phyloP scores from a whole-genome alignment of 225 moss, liverwort and hornwort species.

The Pseudisothecium myosuroides region DNA sequence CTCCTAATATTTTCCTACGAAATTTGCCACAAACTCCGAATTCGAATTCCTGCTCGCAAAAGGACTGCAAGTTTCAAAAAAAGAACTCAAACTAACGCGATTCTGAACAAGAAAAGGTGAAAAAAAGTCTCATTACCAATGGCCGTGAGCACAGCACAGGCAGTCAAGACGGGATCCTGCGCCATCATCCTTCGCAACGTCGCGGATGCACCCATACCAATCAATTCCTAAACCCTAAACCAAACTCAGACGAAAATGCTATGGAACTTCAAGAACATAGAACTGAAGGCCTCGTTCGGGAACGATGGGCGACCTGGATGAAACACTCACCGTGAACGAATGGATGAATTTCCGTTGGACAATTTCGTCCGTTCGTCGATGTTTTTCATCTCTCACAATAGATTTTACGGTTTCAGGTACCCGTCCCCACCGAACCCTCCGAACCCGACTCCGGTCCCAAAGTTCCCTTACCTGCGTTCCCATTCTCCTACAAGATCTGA shows the following conservation, averaged over 20 bases:
- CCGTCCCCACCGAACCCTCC: too few species aligned
- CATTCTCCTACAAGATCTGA: neutral
- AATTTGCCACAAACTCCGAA: neutral
- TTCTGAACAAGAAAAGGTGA: neutral
- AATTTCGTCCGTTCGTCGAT: neutral
- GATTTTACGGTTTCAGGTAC: neutral
- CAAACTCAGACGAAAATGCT: neutral
- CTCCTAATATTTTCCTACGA: neutral
- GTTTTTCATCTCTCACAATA: neutral
- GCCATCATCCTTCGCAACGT: constrained; percentile 24
- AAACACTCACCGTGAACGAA: too few species aligned
- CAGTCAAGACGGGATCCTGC: constrained; percentile 42
- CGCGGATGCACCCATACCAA: constrained; percentile 13
- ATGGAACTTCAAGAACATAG: too few species aligned
- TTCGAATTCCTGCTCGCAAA: neutral
- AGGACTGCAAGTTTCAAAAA: neutral
- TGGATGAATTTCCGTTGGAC: neutral
- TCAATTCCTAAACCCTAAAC: neutral
- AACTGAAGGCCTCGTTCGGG: neutral
- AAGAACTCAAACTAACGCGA: neutral
- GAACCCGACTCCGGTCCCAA: neutral
- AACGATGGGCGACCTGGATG: neutral
- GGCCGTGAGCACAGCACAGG: constrained; percentile 28
- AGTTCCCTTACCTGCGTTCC: neutral
- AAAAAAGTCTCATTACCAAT: neutral